phyloP scores from a whole-genome alignment of 139 green algal species.

The Yamagishiella unicocca region DNA sequence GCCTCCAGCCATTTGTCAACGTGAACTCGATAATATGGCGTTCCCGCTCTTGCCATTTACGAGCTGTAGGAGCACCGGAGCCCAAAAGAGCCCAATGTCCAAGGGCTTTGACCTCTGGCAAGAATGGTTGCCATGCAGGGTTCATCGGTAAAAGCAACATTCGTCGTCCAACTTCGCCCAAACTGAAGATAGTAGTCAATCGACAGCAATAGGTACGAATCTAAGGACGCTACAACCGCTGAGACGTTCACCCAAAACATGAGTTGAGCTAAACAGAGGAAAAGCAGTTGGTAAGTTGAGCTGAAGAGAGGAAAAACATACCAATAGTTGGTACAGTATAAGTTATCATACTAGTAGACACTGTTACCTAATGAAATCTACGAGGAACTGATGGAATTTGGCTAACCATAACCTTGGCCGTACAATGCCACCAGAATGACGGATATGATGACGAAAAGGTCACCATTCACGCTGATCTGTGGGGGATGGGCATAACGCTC shows the following conservation, averaged over 20 bases:
- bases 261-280: too few species aligned
- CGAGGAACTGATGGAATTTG: too few species aligned
- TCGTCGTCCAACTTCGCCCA: neutral
- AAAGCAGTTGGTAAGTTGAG: neutral
- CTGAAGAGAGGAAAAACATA: neutral
- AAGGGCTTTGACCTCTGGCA: neutral
- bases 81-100: neutral
- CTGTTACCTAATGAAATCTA: neutral
- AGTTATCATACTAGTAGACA: neutral
- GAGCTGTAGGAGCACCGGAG: neutral
- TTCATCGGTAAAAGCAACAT: neutral
- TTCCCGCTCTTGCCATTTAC: neutral
- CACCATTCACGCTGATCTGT: too few species aligned
- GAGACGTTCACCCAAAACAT: too few species aligned
- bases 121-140: neutral
- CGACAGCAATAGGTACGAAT: too few species aligned
- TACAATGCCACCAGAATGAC: too few species aligned
- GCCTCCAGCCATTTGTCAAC: neutral
- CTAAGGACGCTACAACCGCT: too few species aligned
- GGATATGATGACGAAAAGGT: too few species aligned
- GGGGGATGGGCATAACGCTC: too few species aligned
- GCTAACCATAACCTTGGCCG: too few species aligned
- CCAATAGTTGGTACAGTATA: neutral
- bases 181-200: neutral
- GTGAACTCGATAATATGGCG: too few species aligned